Evolutionary conservation across 1,284 basidiomycete species (phyloP).

Genomic region (Microbotryum saponariae): DNA sequence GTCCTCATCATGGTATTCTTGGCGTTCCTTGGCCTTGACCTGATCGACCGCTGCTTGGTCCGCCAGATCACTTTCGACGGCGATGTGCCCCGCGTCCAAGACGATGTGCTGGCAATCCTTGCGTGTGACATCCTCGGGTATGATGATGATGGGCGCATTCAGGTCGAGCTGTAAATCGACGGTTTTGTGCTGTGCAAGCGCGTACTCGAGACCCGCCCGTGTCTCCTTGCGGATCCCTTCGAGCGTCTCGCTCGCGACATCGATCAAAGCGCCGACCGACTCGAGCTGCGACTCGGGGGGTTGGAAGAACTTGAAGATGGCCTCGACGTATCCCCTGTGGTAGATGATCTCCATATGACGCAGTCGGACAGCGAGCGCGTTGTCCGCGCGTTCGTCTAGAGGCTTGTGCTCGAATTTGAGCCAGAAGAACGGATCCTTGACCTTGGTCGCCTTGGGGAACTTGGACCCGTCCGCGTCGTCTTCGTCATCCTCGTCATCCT

Average conservation of each 20-base stretch:
- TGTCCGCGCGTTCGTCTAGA: constrained; percentile 86
- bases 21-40: constrained; percentile 75
- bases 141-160: constrained; percentile 94
- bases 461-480: constrained; percentile 29
- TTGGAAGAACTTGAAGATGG: constrained; percentile 84
- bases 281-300: constrained; percentile 93
- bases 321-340: constrained; percentile 88
- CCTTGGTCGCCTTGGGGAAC: constrained; percentile 1
- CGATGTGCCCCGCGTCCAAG: constrained; percentile 94
- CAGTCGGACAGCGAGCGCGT: constrained; percentile 80
- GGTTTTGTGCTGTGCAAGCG: constrained; percentile 87
- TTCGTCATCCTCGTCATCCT: constrained; percentile 35
- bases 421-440: constrained; percentile 75
- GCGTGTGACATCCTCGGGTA: constrained; percentile 76
- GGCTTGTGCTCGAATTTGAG: constrained; percentile 91
- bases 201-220: constrained; percentile 86
- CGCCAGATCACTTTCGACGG: constrained; percentile 82
- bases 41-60: constrained; percentile 73
- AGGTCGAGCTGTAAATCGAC: constrained; percentile 92
- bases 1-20: constrained; percentile 82
- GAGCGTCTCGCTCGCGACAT: constrained; percentile 85
- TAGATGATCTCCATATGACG: constrained; percentile 98
- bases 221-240: constrained; percentile 95
- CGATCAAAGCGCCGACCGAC: constrained; percentile 63
- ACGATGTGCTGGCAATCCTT: constrained; percentile 78